Conservation (phyloP, 1,284 basidiomycete species). For the Cutaneotrichosporon mucoides region DNA sequence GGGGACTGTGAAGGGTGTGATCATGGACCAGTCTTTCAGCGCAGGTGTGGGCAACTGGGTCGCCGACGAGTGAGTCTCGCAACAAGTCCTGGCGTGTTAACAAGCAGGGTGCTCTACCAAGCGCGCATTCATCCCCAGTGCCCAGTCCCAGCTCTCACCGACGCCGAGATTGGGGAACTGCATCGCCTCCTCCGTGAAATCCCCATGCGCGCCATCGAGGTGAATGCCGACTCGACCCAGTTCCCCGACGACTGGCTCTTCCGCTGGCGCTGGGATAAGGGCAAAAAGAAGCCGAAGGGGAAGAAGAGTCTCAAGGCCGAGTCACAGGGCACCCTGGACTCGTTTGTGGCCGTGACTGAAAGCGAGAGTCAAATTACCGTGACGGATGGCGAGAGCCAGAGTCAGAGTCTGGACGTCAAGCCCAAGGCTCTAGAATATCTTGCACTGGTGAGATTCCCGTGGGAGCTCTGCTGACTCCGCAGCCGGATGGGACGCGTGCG, state of each 20-base stretch:
- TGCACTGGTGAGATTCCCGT: conserved; percentile 53
- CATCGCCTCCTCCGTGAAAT: conserved; percentile 60
- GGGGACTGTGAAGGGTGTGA: conserved; percentile 70
- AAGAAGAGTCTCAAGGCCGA: conserved; percentile 10
- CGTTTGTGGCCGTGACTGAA: conserved; percentile 4
- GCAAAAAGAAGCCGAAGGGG: conserved; percentile 55
- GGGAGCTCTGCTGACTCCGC: conserved; percentile 2
- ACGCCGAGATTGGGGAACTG: conserved; percentile 56
- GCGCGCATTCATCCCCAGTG: conserved; percentile 70
- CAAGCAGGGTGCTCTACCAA: conserved; percentile 71
- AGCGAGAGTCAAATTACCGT: too few species aligned
- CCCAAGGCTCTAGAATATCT: conserved; percentile 48
- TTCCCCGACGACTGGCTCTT: conserved; percentile 60
- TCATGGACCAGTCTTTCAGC: conserved; percentile 75
- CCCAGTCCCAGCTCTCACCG: conserved; percentile 59
- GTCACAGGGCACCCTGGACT: background rate
- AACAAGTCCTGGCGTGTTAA: background rate
- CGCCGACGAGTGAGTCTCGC: conserved; percentile 55
- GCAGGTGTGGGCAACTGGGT: conserved; percentile 83
- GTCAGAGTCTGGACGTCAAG: conserved; percentile 24
- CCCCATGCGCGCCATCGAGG: conserved; percentile 62
- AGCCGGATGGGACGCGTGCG: conserved; percentile 67
- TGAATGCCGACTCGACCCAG: conserved; percentile 65
- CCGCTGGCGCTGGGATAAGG: conserved; percentile 60
- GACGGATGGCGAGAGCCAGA: conserved; percentile 1